Percentiles rank a stretch among this genome's conserved stretches.
Conservation (phyloP, 495 filamentous ascomycete species). For the Penicillium chermesinum region DNA sequence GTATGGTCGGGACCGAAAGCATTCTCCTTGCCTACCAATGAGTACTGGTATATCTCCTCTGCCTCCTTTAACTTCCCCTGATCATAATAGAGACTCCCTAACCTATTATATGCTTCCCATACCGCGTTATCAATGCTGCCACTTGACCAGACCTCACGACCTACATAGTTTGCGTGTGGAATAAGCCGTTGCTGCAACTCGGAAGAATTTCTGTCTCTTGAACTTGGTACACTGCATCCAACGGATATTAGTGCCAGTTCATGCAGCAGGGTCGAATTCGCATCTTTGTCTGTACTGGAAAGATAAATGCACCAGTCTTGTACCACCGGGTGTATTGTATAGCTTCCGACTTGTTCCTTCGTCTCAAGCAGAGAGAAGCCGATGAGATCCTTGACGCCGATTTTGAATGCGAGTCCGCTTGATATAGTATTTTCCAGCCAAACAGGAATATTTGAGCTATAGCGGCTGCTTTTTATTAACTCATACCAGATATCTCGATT, state of each 20-base stretch:
- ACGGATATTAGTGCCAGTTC: slow-evolving; percentile 23
- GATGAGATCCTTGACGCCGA: slow-evolving; percentile 23
- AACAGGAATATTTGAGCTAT: slow-evolving; percentile 12
- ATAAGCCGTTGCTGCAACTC: slow-evolving; percentile 31
- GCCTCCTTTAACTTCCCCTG: neutral
- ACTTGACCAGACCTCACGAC: neutral
- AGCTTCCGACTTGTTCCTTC: slow-evolving; percentile 26
- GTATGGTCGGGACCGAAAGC: neutral
- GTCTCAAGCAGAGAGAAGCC: slow-evolving; percentile 27
- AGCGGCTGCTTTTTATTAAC: slow-evolving; percentile 20
- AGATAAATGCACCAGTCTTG: slow-evolving; percentile 32
- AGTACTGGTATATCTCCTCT: neutral
- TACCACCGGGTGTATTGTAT: slow-evolving; percentile 29
- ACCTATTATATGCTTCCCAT: no score
- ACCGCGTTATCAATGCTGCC: no score
- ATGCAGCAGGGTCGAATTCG: slow-evolving; percentile 9
- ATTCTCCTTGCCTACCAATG: neutral
- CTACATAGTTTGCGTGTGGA: slow-evolving; percentile 29
- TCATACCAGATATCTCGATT: slow-evolving; percentile 50
- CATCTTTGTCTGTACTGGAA: slow-evolving; percentile 5
- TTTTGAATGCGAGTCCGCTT: slow-evolving; percentile 26
- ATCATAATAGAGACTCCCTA: neutral
- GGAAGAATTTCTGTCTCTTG: slow-evolving; percentile 20
- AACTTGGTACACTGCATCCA: slow-evolving; percentile 19
- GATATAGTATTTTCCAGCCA: slow-evolving; percentile 28